These are phyloP conservation scores for Lactarius evosmus DNA, from an alignment of 768 basidiomycete species.

Conservation along the genomic window DNA sequence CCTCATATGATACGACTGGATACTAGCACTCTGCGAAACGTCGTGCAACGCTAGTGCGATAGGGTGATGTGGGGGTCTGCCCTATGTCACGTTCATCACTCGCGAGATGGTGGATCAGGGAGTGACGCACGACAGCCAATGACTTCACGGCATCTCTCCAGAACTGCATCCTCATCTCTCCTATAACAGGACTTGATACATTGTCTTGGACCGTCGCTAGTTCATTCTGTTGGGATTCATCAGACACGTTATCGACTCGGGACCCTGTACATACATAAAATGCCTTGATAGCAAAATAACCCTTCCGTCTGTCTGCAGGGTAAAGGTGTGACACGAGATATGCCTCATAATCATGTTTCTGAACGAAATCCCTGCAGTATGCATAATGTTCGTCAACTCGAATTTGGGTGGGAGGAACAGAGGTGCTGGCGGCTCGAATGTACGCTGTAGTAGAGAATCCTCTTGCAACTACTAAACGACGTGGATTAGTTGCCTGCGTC, in stretches of 20 bases:
- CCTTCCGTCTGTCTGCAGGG: slow-evolving; percentile 58
- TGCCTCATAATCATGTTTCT: slow-evolving; percentile 79
- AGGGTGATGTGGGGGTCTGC: slow-evolving; percentile 75
- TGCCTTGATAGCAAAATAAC: slow-evolving; percentile 76
- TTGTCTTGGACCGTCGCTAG: slow-evolving; percentile 72
- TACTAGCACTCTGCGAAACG: slow-evolving; percentile 45
- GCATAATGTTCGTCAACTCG: slow-evolving; percentile 43
- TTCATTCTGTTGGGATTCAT: slow-evolving; percentile 52
- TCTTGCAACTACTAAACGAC: background rate
- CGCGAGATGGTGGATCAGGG: slow-evolving; percentile 5
- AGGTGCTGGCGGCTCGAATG: slow-evolving; percentile 16
- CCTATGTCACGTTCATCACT: slow-evolving; percentile 42
- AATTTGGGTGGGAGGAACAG: slow-evolving; percentile 18
- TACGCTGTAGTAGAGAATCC: background rate
- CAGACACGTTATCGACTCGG: background rate
- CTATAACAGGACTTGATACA: slow-evolving; percentile 69
- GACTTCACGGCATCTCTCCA: slow-evolving; percentile 79
- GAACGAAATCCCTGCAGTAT: slow-evolving; percentile 72
- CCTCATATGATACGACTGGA: slow-evolving; percentile 75
- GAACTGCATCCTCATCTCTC: slow-evolving; percentile 84
- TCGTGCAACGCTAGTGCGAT: slow-evolving; percentile 70
- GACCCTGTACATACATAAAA: slow-evolving; percentile 62
- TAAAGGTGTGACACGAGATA: slow-evolving; percentile 70
- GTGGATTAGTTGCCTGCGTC: background rate
- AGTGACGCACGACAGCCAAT: slow-evolving; percentile 55